A percentile compares a stretch with the other conserved stretches of the same genome.
Evolutionary conservation across 805 yeast genomes (phyloP).

Genomic region (Starmerella roubikii): DNA sequence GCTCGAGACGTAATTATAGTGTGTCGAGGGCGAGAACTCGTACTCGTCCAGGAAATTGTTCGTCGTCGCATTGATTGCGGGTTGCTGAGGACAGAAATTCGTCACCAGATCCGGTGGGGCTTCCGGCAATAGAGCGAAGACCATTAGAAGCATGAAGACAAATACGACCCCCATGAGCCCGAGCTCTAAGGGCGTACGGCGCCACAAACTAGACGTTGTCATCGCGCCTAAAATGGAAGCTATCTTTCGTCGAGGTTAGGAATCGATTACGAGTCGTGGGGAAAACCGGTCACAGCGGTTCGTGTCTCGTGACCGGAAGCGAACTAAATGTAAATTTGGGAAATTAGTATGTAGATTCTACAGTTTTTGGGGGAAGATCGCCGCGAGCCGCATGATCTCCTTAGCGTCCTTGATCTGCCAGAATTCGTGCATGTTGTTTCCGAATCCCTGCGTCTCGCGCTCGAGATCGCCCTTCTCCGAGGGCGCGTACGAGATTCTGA

Average conservation of each 20-base stretch:
- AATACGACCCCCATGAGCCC: constrained; percentile 17
- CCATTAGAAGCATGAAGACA: constrained; percentile 11
- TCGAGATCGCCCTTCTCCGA: constrained; percentile 12
- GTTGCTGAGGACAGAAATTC: constrained; percentile 19
- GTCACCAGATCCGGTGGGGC: constrained; percentile 15
- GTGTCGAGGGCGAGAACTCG: background rate
- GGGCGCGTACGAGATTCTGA: constrained; percentile 21
- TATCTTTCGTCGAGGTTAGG: background rate
- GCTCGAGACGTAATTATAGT: constrained; percentile 2
- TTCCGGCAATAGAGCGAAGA: constrained; percentile 16
- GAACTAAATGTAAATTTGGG: no score
- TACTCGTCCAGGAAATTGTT: constrained; percentile 2
- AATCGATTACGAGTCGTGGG: background rate
- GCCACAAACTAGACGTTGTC: constrained; percentile 1
- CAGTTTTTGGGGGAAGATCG: constrained; percentile 12
- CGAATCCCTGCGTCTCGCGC: constrained; percentile 14
- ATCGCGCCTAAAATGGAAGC: no score
- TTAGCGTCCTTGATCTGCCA: constrained; percentile 13
- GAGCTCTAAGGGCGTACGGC: constrained; percentile 18
- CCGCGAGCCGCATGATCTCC: constrained; percentile 4
- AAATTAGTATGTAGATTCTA: no score
- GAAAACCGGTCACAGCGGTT: no score
- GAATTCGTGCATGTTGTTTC: constrained; percentile 15
- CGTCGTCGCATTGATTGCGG: background rate
- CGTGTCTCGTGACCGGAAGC: no score